A percentile compares a stretch with the other conserved stretches of the same genome.
These are phyloP conservation scores for Hyphopichia wangnamkhiaoensis DNA, from an alignment of 1,139 yeast genomes.

Conservation along the genomic window DNA sequence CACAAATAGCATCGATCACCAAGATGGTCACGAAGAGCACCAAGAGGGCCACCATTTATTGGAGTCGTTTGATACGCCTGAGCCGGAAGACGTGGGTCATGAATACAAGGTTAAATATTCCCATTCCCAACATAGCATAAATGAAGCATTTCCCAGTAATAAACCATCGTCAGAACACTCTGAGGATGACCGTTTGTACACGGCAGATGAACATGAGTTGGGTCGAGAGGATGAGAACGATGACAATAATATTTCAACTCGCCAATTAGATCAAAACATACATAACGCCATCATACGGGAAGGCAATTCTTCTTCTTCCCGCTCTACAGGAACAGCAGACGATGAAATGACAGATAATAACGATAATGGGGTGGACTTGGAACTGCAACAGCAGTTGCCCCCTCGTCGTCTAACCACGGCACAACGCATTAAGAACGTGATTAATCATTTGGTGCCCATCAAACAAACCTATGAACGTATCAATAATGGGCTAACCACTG, in stretches of 20 bases:
- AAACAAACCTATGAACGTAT: constrained; percentile 48
- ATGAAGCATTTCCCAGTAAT: not conserved
- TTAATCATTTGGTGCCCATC: constrained; percentile 39
- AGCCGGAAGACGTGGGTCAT: constrained; percentile 4
- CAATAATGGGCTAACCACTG: constrained; percentile 44
- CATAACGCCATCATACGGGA: constrained; percentile 15
- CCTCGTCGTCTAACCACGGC: constrained; percentile 22
- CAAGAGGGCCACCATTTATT: constrained; percentile 5
- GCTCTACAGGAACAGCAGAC: not conserved
- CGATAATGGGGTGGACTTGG: constrained; percentile 5
- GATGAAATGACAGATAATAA: not conserved
- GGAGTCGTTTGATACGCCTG: constrained; percentile 10
- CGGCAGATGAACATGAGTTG: not conserved
- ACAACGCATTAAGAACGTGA: constrained; percentile 33
- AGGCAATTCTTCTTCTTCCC: constrained; percentile 8
- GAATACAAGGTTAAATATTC: constrained; percentile 2
- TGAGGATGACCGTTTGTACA: not conserved
- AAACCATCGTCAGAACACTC: not conserved
- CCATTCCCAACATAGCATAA: constrained; percentile 1
- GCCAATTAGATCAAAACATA: constrained; percentile 15
- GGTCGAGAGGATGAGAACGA: not conserved
- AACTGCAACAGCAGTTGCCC: constrained; percentile 7
- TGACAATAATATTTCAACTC: not conserved
- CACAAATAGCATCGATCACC: too few relatives aligned
- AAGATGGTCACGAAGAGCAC: not conserved